phyloP scores from a whole-genome alignment of 176 grass and related monocot genomes.

The Oryza glumipatula region DNA sequence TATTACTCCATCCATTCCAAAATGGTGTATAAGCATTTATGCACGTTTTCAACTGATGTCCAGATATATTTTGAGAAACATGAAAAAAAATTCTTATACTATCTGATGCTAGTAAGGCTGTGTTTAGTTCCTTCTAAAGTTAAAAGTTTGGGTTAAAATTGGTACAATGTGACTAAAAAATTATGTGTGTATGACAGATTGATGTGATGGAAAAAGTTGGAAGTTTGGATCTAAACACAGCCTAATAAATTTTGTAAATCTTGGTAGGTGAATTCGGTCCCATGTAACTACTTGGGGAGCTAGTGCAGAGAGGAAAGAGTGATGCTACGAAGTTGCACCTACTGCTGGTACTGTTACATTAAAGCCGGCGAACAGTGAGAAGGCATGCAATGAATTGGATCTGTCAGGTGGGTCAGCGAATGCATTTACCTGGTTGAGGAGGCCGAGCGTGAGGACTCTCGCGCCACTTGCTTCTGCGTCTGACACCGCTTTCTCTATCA shows the following conservation, averaged over 20 bases:
- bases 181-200: too few species aligned
- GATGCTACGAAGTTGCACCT: not conserved
- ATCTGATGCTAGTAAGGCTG: not conserved
- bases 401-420: not conserved
- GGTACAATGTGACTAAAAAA: too few species aligned
- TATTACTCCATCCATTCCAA: too few species aligned
- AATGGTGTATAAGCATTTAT: too few species aligned
- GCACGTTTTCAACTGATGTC: too few species aligned
- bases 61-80: too few species aligned
- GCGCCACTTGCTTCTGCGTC: constrained; percentile 67
- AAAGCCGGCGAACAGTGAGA: not conserved
- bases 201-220: too few species aligned
- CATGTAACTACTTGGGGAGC: not conserved
- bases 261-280: not conserved
- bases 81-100: not conserved
- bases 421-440: constrained; percentile 68
- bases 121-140: too few species aligned
- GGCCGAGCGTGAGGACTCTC: constrained; percentile 55
- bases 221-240: too few species aligned
- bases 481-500: constrained; percentile 53
- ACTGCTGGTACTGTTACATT: not conserved
- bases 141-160: too few species aligned
- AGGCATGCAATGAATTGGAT: constrained; percentile 22
- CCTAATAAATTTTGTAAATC: not conserved
- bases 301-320: not conserved